Base-by-base conservation (phyloP, 1,284 basidiomycete genomes). In the Agroathelia rolfsii region DNA sequence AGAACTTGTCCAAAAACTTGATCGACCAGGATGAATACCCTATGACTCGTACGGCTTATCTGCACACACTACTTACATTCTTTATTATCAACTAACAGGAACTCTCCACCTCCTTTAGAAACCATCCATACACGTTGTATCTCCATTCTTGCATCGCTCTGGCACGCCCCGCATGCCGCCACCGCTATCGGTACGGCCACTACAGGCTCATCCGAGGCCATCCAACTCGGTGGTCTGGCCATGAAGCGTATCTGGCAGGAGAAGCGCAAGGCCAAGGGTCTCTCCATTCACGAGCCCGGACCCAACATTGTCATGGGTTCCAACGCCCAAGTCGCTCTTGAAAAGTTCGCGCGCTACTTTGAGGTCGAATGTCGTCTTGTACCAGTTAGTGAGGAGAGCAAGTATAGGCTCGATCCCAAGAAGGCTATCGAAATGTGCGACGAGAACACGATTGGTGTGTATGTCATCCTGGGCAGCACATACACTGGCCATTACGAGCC, bases 241-340 rank as follows among this genome's bases (percentile, higher is more conserved):
- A 65, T 83, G 58, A 85, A 85, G 58, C 74, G 74, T 50, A 61
- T 66, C 25, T 85, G 81, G 81, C 80, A 85, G 55, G 72, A 72
- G 28, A 61, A 59, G 35, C 65, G 72, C 45, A 79, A 78, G 53
- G 66, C 63, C 1, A 66, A 65, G 10, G 81, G 78, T n/a, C n/a
- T n/a, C n/a, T n/a, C n/a, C 25, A 80, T 79, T 52, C 63, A 67
- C 40, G 60, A 66, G 38, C 68, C 63, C 49, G 62, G 72, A 28
- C 74, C 72, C 33, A 73, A 76, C 49, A 63, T 76, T 34, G 62
- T 77, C 24, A 70, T 75, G 47, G 72, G 76, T 18, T 58, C 72
- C 33, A 77, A 81, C 44, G 77, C 76, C 4, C 80, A 85, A 54
- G 73, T 76, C 20, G 72, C 72, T 3, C 55, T 78, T 19, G 76